Evolutionary conservation across 2,329 filamentous ascomycete species (phyloP).

Genomic region (Trichophyton benhamiae): DNA sequence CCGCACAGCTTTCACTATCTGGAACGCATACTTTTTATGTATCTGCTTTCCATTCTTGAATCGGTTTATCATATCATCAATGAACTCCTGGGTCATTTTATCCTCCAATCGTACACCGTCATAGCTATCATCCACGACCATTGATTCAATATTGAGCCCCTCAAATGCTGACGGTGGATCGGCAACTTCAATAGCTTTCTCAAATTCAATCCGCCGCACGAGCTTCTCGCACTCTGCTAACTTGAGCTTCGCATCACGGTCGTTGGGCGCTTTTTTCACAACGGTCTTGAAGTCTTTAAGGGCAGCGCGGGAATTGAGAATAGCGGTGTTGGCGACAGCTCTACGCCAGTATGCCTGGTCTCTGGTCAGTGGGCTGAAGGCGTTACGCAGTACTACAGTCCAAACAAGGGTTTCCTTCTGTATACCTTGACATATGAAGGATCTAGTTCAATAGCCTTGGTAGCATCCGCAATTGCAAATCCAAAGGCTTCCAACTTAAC

Average conservation of each 20-base stretch:
- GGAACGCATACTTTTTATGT: slow-evolving; percentile 92
- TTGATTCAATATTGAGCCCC: slow-evolving; percentile 75
- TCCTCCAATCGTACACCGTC: slow-evolving; percentile 66
- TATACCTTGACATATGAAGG: slow-evolving; percentile 74
- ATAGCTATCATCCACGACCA: slow-evolving; percentile 69
- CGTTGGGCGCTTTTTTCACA: slow-evolving; percentile 70
- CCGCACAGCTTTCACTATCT: slow-evolving; percentile 83
- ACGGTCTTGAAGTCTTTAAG: slow-evolving; percentile 87
- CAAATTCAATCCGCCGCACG: slow-evolving; percentile 81
- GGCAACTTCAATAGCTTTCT: slow-evolving; percentile 84
- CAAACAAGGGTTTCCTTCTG: not conserved
- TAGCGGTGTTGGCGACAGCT: slow-evolving; percentile 82
- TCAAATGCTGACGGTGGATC: slow-evolving; percentile 88
- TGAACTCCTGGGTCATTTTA: slow-evolving; percentile 90
- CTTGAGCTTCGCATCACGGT: slow-evolving; percentile 85
- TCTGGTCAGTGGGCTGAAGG: not conserved
- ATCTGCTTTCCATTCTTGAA: slow-evolving; percentile 96
- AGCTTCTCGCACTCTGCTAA: slow-evolving; percentile 89
- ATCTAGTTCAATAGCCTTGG: slow-evolving; percentile 81
- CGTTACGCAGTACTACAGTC: not conserved
- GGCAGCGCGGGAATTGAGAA: slow-evolving; percentile 76
- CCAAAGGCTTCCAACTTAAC: slow-evolving; percentile 94
- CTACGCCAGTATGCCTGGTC: slow-evolving; percentile 80
- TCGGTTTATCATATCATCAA: slow-evolving; percentile 90
- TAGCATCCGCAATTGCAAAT: slow-evolving; percentile 80